These are phyloP conservation scores for Flaveria floridana DNA, from an alignment of 140 eudicot species.

Conservation along the genomic window DNA sequence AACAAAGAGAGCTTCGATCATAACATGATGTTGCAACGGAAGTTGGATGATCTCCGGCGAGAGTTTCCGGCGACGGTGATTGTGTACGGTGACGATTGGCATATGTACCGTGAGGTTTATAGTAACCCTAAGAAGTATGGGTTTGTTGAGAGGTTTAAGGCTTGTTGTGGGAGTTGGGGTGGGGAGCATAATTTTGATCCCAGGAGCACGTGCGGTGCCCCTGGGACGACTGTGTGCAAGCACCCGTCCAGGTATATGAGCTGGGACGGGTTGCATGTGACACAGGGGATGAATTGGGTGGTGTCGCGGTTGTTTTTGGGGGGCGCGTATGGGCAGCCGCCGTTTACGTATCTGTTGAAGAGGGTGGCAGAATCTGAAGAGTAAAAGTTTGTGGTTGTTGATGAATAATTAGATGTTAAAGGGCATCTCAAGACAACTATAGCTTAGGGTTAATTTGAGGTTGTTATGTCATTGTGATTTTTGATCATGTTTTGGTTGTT, in stretches of 20 bases:
- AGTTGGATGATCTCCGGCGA: background rate
- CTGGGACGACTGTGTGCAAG: constrained; percentile 8
- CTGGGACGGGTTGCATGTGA: constrained; percentile 39
- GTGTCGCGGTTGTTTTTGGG: constrained; percentile 27
- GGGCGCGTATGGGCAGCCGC: constrained; percentile 29
- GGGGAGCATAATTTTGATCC: constrained; percentile 14
- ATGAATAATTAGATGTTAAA: too few relatives aligned
- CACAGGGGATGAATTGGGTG: constrained; percentile 31
- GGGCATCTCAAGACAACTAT: background rate
- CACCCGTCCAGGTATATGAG: constrained; percentile 24
- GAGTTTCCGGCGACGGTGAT: constrained; percentile 19
- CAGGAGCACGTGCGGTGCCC: constrained; percentile 21
- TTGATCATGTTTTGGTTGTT: background rate
- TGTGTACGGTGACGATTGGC: constrained; percentile 36
- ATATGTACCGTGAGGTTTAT: constrained; percentile 29
- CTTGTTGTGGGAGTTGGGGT: constrained; percentile 31
- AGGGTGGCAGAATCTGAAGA: constrained; percentile 19
- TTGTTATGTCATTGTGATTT: background rate
- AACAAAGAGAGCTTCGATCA: constrained; percentile 39
- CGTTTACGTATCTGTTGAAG: constrained; percentile 29
- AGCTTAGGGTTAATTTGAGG: background rate
- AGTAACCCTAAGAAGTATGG: constrained; percentile 25
- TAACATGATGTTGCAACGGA: constrained; percentile 18
- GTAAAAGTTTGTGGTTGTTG: too few relatives aligned
- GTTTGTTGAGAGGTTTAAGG: constrained; percentile 23